These are phyloP conservation scores for Calocera cornea DNA, from an alignment of 768 basidiomycete genomes.

Conservation along the genomic window DNA sequence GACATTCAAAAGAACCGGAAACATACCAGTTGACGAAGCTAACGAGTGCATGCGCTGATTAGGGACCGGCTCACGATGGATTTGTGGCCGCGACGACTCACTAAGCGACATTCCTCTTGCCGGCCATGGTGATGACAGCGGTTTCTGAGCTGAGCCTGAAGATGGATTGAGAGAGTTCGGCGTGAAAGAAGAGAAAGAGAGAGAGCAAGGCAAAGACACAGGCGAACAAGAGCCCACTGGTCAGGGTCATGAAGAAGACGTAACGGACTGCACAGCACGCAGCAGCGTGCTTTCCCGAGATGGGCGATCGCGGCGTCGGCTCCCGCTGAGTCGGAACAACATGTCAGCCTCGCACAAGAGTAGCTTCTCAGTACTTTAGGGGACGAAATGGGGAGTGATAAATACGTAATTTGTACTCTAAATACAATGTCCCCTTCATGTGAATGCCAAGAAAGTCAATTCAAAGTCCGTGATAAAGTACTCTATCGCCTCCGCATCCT, in stretches of 20 bases:
- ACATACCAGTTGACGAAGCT: constrained; percentile 8
- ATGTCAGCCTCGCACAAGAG: background rate
- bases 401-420: background rate
- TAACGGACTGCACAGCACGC: background rate
- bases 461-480: background rate
- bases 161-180: background rate
- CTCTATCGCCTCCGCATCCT: background rate
- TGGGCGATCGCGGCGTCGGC: background rate
- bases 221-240: background rate
- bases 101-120: constrained; percentile 14
- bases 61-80: background rate
- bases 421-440: too few relatives aligned
- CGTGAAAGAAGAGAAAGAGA: background rate
- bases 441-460: too few relatives aligned
- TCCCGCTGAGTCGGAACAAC: background rate
- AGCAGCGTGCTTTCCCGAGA: background rate
- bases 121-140: background rate
- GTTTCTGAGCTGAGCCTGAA: background rate
- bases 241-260: background rate
- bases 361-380: too few relatives aligned
- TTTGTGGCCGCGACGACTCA: constrained; percentile 3
- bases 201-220: background rate
- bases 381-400: too few relatives aligned
- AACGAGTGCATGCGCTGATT: background rate
- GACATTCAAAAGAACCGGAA: background rate